These are phyloP conservation scores for Penicillium herquei DNA, from an alignment of 495 filamentous ascomycete species.

Conservation along the genomic window DNA sequence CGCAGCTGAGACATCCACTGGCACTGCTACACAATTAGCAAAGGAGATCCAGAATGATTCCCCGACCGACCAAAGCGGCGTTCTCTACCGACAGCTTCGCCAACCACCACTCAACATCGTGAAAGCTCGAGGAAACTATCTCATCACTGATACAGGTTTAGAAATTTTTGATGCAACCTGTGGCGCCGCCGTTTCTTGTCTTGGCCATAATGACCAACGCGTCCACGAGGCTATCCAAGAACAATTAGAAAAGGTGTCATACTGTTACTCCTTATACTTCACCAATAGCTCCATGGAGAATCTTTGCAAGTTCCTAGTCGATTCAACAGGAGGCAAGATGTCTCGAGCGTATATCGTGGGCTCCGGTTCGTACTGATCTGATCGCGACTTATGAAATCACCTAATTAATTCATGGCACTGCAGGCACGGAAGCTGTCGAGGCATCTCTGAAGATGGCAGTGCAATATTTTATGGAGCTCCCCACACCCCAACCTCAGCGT, in stretches of 20 bases:
- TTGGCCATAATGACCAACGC: conserved; percentile 27
- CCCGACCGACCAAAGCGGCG: conserved; percentile 14
- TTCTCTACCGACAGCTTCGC: conserved; percentile 28
- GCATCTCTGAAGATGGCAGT: conserved; percentile 55
- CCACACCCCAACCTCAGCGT: conserved; percentile 33
- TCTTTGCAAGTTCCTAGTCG: conserved; percentile 14
- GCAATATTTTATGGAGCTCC: conserved; percentile 39
- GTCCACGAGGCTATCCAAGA: conserved; percentile 14
- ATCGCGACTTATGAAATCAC: neutral
- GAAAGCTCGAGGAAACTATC: conserved; percentile 17
- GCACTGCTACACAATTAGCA: neutral
- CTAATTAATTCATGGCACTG: conserved; percentile 15
- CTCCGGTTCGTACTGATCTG: conserved; percentile 1
- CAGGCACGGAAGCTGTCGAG: conserved; percentile 57
- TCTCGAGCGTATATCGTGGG: conserved; percentile 28
- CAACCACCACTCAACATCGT: conserved; percentile 20
- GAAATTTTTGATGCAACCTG: conserved; percentile 51
- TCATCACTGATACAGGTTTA: conserved; percentile 45
- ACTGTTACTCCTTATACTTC: conserved; percentile 13
- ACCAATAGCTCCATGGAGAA: conserved; percentile 24
- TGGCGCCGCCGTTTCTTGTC: conserved; percentile 31
- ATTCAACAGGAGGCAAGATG: conserved; percentile 25
- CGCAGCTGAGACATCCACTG: neutral
- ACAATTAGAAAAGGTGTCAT: conserved; percentile 18
- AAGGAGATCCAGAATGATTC: neutral